Conservation (phyloP, 192 early-diverging fungal species). For the Podochytrium sp. region DNA sequence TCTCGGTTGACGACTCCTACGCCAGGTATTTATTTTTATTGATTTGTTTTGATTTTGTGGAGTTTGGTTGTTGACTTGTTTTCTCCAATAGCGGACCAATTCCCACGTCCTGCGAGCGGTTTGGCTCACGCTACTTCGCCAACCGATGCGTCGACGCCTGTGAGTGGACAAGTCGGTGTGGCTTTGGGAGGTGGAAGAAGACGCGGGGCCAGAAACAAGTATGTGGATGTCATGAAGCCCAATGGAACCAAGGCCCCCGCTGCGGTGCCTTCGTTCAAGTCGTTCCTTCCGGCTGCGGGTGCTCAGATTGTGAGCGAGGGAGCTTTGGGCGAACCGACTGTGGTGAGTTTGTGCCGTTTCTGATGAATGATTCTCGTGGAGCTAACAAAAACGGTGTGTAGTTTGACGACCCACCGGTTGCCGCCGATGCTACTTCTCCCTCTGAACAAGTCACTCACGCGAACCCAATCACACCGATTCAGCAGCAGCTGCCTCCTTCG, state of each 20-base stretch:
- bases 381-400: background rate
- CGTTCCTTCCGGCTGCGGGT: constrained; percentile 17
- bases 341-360: constrained; percentile 1
- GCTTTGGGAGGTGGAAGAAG: constrained; percentile 31
- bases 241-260: constrained; percentile 10
- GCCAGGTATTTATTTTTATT: background rate
- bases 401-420: background rate
- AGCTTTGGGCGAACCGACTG: background rate
- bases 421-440: background rate
- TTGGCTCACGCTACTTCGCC: background rate
- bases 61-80: background rate
- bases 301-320: constrained; percentile 25
- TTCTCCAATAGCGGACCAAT: constrained; percentile 1
- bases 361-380: background rate
- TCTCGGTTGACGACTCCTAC: constrained; percentile 30
- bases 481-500: background rate
- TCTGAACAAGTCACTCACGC: background rate
- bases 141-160: background rate
- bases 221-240: constrained; percentile 58
- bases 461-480: background rate
- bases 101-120: constrained; percentile 15
- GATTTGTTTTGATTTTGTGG: background rate
- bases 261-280: constrained; percentile 13
- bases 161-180: background rate
- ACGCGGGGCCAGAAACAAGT: constrained; percentile 46